Percentiles rank a stretch among this genome's conserved stretches.
phyloP scores from a whole-genome alignment of 768 basidiomycete species.

The Rhodotorula paludigena region DNA sequence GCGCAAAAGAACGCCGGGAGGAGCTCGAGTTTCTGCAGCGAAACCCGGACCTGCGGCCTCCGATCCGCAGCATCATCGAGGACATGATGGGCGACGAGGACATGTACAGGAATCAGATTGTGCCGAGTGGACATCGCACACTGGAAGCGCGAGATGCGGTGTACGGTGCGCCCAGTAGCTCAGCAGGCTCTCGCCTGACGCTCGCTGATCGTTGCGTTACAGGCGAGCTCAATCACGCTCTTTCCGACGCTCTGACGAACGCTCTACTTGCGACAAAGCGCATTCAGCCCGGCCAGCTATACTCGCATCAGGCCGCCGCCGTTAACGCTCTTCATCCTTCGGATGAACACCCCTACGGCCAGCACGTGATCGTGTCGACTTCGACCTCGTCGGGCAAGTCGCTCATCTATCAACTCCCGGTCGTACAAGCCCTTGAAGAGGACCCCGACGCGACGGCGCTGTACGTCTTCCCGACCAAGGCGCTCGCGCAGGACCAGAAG shows the following conservation, averaged over 20 bases:
- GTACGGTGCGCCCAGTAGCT: slow-evolving; percentile 51
- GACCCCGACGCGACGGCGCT: slow-evolving; percentile 64
- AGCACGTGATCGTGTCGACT: slow-evolving; percentile 79
- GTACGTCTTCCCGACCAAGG: slow-evolving; percentile 89
- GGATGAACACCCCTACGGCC: slow-evolving; percentile 53
- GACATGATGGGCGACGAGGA: slow-evolving; percentile 53
- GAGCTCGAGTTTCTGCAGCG: slow-evolving; percentile 41
- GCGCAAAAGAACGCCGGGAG: slow-evolving; percentile 28
- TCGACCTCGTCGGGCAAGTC: slow-evolving; percentile 65
- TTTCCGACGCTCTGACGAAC: slow-evolving; percentile 57
- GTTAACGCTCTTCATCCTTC: slow-evolving; percentile 52
- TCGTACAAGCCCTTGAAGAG: slow-evolving; percentile 62
- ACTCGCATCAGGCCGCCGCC: slow-evolving; percentile 66
- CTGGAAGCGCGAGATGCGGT: slow-evolving; percentile 56
- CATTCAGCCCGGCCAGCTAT: slow-evolving; percentile 56
- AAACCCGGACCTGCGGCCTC: slow-evolving; percentile 53
- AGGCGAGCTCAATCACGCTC: slow-evolving; percentile 54
- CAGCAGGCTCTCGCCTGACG: too few relatives aligned
- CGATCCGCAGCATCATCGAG: slow-evolving; percentile 58
- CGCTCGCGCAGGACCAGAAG: slow-evolving; percentile 82
- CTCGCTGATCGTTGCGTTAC: not conserved
- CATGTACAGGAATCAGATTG: slow-evolving; percentile 70
- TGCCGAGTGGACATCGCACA: slow-evolving; percentile 52
- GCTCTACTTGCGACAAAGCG: slow-evolving; percentile 60
- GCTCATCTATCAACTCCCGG: slow-evolving; percentile 58